Evolutionary conservation across 345 rosid genomes (phyloP).

Genomic region (Gynandropsis gynandra): DNA sequence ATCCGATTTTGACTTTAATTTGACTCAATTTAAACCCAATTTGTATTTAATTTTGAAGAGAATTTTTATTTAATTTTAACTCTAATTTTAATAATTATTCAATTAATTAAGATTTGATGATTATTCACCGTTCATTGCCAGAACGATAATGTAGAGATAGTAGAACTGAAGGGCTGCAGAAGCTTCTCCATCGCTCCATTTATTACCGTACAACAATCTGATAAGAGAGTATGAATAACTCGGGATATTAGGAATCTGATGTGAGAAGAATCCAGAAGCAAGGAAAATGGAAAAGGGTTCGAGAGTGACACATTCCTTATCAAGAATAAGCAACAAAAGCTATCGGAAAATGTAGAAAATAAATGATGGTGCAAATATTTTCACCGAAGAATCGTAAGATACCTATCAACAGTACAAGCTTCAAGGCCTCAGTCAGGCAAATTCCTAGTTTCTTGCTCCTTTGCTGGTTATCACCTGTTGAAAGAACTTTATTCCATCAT

Average conservation of each 20-base stretch:
- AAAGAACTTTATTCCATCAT: background rate
- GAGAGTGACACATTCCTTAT: too few relatives aligned
- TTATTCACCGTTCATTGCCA: constrained; percentile 74
- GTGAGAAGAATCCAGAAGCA: too few relatives aligned
- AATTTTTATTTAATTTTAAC: too few relatives aligned
- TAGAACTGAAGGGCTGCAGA: constrained; percentile 69
- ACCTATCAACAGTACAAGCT: constrained; percentile 84
- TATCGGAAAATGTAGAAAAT: constrained; percentile 2
- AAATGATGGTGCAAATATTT: background rate
- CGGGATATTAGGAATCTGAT: too few relatives aligned
- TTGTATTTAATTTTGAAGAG: too few relatives aligned
- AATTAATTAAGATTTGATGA: constrained; percentile 2
- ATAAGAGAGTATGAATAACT: constrained; percentile 91
- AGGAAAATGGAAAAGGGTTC: constrained; percentile 2
- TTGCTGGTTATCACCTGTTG: constrained; percentile 45
- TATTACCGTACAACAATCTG: constrained; percentile 74
- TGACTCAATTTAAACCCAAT: too few relatives aligned
- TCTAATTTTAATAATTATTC: too few relatives aligned
- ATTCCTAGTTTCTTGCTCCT: constrained; percentile 51
- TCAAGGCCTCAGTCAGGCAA: constrained; percentile 69
- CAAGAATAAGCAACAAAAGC: too few relatives aligned
- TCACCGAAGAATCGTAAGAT: constrained; percentile 4
- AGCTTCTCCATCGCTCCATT: constrained; percentile 99
- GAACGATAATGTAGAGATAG: constrained; percentile 67
- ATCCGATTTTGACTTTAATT: too few relatives aligned